These are phyloP conservation scores for Blastocystis sp. DNA, from an alignment of 352 stramenopile species.

Conservation along the genomic window DNA sequence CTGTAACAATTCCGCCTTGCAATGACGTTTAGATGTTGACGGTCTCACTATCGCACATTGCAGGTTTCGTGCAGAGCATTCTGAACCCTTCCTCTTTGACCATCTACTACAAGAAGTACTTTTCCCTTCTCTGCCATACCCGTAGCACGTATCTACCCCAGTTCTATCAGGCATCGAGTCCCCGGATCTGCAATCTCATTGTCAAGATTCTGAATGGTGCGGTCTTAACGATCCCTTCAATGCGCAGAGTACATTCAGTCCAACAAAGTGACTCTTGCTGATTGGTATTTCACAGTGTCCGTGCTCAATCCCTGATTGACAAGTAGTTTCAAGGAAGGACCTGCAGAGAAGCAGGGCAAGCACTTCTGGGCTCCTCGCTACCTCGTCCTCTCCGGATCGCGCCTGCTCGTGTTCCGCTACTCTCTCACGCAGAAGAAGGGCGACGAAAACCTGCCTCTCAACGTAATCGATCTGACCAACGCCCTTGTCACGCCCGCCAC, in stretches of 20 bases:
- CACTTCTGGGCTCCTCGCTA: conserved; percentile 45
- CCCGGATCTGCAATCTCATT: conserved; percentile 1
- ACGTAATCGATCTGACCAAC: conserved; percentile 49
- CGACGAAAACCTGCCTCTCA: conserved; percentile 27
- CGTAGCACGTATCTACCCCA: conserved; percentile 45
- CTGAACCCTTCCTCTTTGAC: conserved; percentile 9
- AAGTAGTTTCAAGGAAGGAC: conserved; percentile 58
- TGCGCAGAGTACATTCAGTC: neutral
- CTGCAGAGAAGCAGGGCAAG: conserved; percentile 63
- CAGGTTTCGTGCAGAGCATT: conserved; percentile 15
- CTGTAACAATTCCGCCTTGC: neutral
- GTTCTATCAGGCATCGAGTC: conserved; percentile 11
- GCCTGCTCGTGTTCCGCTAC: conserved; percentile 55
- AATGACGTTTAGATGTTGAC: neutral
- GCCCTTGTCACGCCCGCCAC: neutral
- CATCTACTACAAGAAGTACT: conserved; percentile 61
- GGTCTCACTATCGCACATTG: conserved; percentile 17
- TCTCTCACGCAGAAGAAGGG: neutral
- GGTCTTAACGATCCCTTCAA: too few species aligned
- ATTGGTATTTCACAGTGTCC: conserved; percentile 44
- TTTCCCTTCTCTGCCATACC: neutral
- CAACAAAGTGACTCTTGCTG: neutral
- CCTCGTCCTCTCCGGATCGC: conserved; percentile 23
- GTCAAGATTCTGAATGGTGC: conserved; percentile 26
- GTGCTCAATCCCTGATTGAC: neutral